Evolutionary conservation across 2,329 filamentous ascomycete genomes (phyloP).

Genomic region (Pseudogymnoascus sp.): DNA sequence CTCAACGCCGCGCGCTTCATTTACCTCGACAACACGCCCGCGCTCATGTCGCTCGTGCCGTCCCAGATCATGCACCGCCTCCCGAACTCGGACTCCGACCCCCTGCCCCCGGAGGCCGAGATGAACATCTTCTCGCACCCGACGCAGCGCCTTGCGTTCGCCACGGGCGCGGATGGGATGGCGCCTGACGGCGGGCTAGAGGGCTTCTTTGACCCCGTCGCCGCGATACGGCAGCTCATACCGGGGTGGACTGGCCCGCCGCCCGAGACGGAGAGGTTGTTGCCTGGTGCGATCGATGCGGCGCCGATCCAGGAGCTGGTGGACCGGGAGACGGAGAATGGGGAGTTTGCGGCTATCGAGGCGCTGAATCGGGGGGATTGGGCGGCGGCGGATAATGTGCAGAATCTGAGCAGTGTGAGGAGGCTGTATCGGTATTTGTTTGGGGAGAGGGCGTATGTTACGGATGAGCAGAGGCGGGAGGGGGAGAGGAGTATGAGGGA

Average conservation of each 20-base stretch:
- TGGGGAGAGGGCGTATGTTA: neutral
- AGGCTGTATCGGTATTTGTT: constrained; percentile 2
- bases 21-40: constrained; percentile 26
- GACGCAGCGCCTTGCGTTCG: constrained; percentile 15
- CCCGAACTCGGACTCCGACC: constrained; percentile 28
- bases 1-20: constrained; percentile 26
- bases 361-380: constrained; percentile 8
- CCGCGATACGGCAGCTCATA: constrained; percentile 20
- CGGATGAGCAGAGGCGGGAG: neutral
- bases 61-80: constrained; percentile 21
- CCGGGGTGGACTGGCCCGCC: constrained; percentile 8
- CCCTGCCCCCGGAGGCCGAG: constrained; percentile 23
- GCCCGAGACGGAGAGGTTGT: neutral
- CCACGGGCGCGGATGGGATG: neutral
- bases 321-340: neutral
- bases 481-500: neutral
- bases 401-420: neutral
- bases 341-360: neutral
- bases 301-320: neutral
- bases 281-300: neutral
- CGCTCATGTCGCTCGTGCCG: constrained; percentile 25
- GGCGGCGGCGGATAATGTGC: constrained; percentile 17
- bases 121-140: constrained; percentile 24
- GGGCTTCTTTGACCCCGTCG: constrained; percentile 20
- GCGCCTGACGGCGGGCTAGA: constrained; percentile 6